Percentiles rank a stretch among this genome's conserved stretches.
phyloP scores from a whole-genome alignment of 768 basidiomycete genomes.

The Hygrophorus pudorinus region DNA sequence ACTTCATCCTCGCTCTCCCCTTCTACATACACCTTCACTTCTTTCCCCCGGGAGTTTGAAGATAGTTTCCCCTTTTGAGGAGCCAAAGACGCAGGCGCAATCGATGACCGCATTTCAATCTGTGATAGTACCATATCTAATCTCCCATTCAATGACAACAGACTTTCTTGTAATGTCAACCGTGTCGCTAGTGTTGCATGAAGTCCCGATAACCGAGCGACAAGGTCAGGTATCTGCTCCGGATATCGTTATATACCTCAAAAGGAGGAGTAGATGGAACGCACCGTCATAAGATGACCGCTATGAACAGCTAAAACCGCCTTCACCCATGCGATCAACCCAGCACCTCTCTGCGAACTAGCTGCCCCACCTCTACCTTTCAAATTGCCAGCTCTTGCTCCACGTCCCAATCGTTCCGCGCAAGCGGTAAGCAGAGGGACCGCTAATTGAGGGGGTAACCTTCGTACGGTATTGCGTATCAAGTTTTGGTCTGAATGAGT shows the following conservation, averaged over 20 bases:
- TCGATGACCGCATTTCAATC: slow-evolving; percentile 79
- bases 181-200: slow-evolving; percentile 76
- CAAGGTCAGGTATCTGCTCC: slow-evolving; percentile 82
- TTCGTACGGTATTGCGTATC: slow-evolving; percentile 78
- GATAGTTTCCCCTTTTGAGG: slow-evolving; percentile 28
- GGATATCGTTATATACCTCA: slow-evolving; percentile 1
- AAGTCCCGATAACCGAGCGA: slow-evolving; percentile 75
- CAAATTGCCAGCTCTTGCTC: slow-evolving; percentile 58
- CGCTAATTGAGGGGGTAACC: slow-evolving; percentile 79
- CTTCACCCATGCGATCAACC: slow-evolving; percentile 68
- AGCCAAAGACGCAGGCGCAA: slow-evolving; percentile 46
- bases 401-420: slow-evolving; percentile 78
- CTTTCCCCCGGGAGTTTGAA: slow-evolving; percentile 20
- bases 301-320: slow-evolving; percentile 80
- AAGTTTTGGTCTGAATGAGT: slow-evolving; percentile 72
- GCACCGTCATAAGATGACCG: slow-evolving; percentile 87
- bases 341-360: slow-evolving; percentile 65
- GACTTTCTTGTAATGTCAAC: slow-evolving; percentile 71
- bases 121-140: slow-evolving; percentile 92
- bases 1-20: slow-evolving; percentile 45
- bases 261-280: slow-evolving; percentile 19
- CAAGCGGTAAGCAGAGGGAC: slow-evolving; percentile 81
- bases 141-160: slow-evolving; percentile 79
- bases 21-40: slow-evolving; percentile 17
- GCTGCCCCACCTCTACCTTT: slow-evolving; percentile 74